Percentiles rank a stretch among this genome's conserved stretches.
phyloP scores from a whole-genome alignment of 352 stramenopile genomes.

The Phytophthora fragariaefolia region DNA sequence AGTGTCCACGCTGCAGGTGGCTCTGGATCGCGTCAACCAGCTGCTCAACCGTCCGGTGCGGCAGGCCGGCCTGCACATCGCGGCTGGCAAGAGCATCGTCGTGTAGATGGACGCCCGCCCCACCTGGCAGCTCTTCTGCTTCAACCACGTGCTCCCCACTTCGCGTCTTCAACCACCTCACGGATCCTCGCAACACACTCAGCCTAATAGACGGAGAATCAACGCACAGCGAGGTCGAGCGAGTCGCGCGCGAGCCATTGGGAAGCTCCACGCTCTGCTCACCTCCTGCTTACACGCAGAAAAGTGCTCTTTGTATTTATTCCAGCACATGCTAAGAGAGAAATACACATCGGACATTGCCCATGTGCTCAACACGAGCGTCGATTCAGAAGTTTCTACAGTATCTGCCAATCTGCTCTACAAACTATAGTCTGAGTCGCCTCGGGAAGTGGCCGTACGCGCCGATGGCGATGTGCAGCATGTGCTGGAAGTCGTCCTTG shows the following conservation, averaged over 20 bases:
- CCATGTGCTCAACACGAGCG: constrained; percentile 19
- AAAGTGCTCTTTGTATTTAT: constrained; percentile 43
- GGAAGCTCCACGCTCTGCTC: constrained; percentile 28
- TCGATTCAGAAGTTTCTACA: constrained; percentile 6
- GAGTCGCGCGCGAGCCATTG: constrained; percentile 26
- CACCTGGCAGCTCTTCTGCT: too few species aligned
- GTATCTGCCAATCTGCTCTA: neutral
- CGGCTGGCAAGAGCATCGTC: constrained; percentile 72
- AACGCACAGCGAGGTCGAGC: constrained; percentile 22
- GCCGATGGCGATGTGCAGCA: constrained; percentile 53
- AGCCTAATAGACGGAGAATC: constrained; percentile 31
- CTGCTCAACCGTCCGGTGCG: constrained; percentile 78
- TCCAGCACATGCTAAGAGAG: constrained; percentile 24
- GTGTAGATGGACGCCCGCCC: too few species aligned
- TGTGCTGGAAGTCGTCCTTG: constrained; percentile 49
- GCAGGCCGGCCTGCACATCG: constrained; percentile 70
- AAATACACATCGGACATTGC: constrained; percentile 33
- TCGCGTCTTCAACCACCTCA: constrained; percentile 23
- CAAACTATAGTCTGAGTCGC: constrained; percentile 33
- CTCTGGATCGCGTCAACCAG: constrained; percentile 73
- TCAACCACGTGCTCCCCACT: constrained; percentile 9
- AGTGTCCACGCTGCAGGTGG: constrained; percentile 69
- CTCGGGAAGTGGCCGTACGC: constrained; percentile 62
- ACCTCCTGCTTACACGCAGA: constrained; percentile 5
- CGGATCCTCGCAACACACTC: too few species aligned